phyloP scores from a whole-genome alignment of 2,329 filamentous ascomycete species.

The Rhytidhysteron rufulum region DNA sequence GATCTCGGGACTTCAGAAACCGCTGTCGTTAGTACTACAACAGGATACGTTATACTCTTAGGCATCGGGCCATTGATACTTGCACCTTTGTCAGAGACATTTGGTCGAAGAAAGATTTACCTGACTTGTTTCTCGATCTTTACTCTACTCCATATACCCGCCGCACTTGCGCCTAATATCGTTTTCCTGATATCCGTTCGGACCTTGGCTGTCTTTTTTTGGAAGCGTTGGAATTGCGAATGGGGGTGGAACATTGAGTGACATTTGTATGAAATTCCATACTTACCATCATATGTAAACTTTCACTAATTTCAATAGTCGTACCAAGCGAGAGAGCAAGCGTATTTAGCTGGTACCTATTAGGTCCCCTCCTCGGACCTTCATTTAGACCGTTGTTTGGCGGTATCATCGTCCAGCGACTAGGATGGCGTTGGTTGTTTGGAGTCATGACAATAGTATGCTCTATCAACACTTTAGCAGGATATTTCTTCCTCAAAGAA shows the following conservation, averaged over 20 bases:
- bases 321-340: slow-evolving; percentile 42
- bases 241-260: slow-evolving; percentile 50
- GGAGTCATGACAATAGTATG: slow-evolving; percentile 45
- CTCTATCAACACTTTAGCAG: slow-evolving; percentile 38
- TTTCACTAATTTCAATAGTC: too few species aligned
- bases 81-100: slow-evolving; percentile 46
- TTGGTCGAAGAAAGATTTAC: slow-evolving; percentile 44
- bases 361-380: slow-evolving; percentile 42
- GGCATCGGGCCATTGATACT: slow-evolving; percentile 46
- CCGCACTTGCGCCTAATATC: slow-evolving; percentile 47
- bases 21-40: slow-evolving; percentile 47
- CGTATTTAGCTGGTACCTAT: slow-evolving; percentile 41
- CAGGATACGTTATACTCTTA: slow-evolving; percentile 49
- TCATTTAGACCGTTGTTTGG: slow-evolving; percentile 43
- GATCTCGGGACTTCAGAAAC: slow-evolving; percentile 40
- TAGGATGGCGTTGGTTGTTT: slow-evolving; percentile 49
- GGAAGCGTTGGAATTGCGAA: slow-evolving; percentile 49
- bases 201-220: slow-evolving; percentile 47
- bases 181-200: slow-evolving; percentile 42
- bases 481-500: slow-evolving; percentile 43
- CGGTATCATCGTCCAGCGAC: slow-evolving; percentile 41
- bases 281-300: too few species aligned
- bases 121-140: slow-evolving; percentile 44
- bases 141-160: slow-evolving; percentile 45
- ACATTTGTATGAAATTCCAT: too few species aligned